Conservation (phyloP, 2,329 filamentous ascomycete genomes). For the Venturia aucupariae region DNA sequence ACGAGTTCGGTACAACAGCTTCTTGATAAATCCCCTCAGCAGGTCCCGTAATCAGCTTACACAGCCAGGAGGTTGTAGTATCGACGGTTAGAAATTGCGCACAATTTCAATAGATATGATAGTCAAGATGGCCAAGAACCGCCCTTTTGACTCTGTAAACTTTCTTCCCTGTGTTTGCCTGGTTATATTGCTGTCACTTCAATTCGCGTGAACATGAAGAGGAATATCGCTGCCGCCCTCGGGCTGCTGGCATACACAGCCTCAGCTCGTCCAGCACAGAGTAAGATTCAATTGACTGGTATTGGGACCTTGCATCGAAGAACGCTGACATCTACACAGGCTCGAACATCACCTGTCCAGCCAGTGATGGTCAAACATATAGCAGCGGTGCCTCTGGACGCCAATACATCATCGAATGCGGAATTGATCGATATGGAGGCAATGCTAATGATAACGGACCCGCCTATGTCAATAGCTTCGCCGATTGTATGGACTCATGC, state of each 20-base stretch:
- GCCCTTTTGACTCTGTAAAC: neutral
- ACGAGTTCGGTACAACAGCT: neutral
- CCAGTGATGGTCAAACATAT: neutral
- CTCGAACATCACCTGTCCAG: neutral
- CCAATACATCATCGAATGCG: constrained; percentile 1
- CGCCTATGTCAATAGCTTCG: neutral
- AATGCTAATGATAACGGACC: neutral
- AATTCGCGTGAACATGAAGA: neutral
- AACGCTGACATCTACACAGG: neutral
- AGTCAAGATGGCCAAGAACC: neutral
- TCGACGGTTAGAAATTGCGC: neutral
- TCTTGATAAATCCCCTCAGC: neutral
- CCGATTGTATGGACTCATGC: neutral
- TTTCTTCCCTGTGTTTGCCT: neutral
- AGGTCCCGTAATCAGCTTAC: neutral
- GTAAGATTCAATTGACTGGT: neutral
- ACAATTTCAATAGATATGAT: neutral
- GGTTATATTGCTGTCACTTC: neutral
- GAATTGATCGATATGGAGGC: neutral
- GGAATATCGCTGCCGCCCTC: neutral
- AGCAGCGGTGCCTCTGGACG: neutral
- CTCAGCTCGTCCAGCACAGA: neutral
- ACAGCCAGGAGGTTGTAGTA: neutral
- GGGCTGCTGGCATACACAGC: neutral
- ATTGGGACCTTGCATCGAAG: neutral